These are phyloP conservation scores for Ziziphus jujuba DNA, from an alignment of 306 rosid genomes.

Conservation along the genomic window DNA sequence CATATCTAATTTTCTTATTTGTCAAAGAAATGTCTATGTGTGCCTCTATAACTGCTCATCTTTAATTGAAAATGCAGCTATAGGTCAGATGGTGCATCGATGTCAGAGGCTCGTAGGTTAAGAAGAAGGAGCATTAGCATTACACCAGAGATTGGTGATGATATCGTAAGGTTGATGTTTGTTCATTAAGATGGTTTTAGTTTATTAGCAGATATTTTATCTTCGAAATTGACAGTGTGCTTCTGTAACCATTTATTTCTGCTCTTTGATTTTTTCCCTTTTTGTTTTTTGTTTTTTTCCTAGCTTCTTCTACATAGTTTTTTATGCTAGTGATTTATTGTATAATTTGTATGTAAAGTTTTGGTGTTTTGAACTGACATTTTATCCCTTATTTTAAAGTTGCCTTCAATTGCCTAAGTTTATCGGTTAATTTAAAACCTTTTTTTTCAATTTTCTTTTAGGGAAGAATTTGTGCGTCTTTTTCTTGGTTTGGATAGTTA, in stretches of 20 bases:
- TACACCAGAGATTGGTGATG: slow-evolving; percentile 98
- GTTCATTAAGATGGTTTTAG: slow-evolving; percentile 20
- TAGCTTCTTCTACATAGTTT: too few relatives aligned
- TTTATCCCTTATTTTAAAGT: background rate
- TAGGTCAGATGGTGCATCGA: slow-evolving; percentile 81
- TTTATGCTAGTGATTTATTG: background rate
- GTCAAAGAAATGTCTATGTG: slow-evolving; percentile 3
- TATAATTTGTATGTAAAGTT: background rate
- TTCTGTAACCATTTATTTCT: background rate
- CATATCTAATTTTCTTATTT: slow-evolving; percentile 1
- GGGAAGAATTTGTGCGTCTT: background rate
- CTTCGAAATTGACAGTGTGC: background rate
- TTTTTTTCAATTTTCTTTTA: background rate
- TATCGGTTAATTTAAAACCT: background rate
- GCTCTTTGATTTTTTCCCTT: too few relatives aligned
- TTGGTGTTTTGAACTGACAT: background rate
- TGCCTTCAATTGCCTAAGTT: background rate
- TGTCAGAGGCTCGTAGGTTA: slow-evolving; percentile 78
- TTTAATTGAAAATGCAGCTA: slow-evolving; percentile 42
- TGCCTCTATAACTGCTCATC: slow-evolving; percentile 10
- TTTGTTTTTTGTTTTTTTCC: too few relatives aligned
- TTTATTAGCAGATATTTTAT: background rate
- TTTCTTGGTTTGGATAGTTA: background rate
- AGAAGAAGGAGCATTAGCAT: slow-evolving; percentile 98
- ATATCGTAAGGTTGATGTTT: slow-evolving; percentile 86